Evolutionary conservation across 345 rosid species (phyloP).

Genomic region (Hibiscus syriacus): DNA sequence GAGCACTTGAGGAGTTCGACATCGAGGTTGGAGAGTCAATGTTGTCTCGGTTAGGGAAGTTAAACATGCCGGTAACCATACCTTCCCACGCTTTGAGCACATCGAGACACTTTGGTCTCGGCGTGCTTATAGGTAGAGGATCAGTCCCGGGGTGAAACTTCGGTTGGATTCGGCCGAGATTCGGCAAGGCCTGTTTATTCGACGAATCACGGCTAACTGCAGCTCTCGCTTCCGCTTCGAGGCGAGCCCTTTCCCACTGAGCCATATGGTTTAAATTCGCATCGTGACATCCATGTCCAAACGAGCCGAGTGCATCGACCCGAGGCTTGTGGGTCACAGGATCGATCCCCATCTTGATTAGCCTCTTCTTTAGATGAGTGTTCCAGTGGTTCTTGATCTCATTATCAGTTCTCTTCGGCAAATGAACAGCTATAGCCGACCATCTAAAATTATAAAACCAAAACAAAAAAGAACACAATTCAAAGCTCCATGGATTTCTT

Average conservation of each 20-base stretch:
- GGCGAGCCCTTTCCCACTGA: constrained; percentile 35
- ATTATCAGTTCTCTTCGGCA: constrained; percentile 40
- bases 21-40: constrained; percentile 26
- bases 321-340: constrained; percentile 36
- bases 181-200: constrained; percentile 1
- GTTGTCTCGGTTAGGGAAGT: neutral
- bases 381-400: constrained; percentile 50
- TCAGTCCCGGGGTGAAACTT: neutral
- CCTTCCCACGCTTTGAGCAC: constrained; percentile 36
- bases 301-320: constrained; percentile 12
- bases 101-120: constrained; percentile 34
- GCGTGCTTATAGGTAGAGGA: neutral
- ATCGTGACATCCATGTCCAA: constrained; percentile 1
- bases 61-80: constrained; percentile 23
- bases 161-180: neutral
- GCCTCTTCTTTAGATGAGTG: constrained; percentile 36
- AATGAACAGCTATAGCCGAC: constrained; percentile 39
- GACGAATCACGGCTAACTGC: constrained; percentile 9
- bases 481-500: neutral
- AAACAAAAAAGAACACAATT: neutral
- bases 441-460: constrained; percentile 20
- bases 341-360: constrained; percentile 33
- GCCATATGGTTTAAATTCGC: constrained; percentile 33
- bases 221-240: constrained; percentile 33
- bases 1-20: constrained; percentile 9